These are phyloP conservation scores for Annulohypoxylon bovei DNA, from an alignment of 495 filamentous ascomycete species.

Conservation along the genomic window DNA sequence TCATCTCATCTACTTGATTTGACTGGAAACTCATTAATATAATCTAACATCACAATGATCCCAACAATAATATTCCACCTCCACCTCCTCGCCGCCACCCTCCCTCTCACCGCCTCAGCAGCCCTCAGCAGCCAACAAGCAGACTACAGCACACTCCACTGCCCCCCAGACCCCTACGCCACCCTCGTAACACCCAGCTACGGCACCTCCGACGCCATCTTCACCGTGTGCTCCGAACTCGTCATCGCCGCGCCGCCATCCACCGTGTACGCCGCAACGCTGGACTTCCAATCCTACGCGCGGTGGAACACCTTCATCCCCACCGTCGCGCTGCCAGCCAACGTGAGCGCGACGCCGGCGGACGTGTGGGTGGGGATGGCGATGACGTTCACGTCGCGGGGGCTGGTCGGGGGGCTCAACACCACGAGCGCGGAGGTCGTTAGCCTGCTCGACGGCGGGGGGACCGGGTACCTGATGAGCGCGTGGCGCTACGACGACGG, in stretches of 20 bases:
- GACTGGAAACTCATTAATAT: not conserved
- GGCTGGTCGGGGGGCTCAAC: conserved; percentile 40
- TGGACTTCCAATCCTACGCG: conserved; percentile 41
- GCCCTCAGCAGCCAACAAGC: not conserved
- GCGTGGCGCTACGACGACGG: conserved; percentile 41
- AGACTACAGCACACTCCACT: conserved; percentile 28
- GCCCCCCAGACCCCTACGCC: not conserved
- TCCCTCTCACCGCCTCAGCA: not conserved
- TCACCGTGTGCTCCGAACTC: conserved; percentile 43
- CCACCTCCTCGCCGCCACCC: not conserved
- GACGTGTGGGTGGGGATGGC: conserved; percentile 40
- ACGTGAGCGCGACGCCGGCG: conserved; percentile 36
- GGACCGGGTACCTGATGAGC: conserved; percentile 16
- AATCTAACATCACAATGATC: not conserved
- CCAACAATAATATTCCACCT: not conserved
- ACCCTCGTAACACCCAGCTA: conserved; percentile 43
- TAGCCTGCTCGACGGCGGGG: conserved; percentile 28
- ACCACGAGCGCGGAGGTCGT: conserved; percentile 44
- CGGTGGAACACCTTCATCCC: conserved; percentile 45
- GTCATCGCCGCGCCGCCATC: conserved; percentile 27
- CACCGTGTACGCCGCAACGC: conserved; percentile 26
- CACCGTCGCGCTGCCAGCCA: conserved; percentile 36
- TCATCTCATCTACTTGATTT: not conserved
- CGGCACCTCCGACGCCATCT: conserved; percentile 40
- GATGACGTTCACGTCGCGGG: conserved; percentile 43